These are phyloP conservation scores for Mortierella sp. DNA, from an alignment of 371 early-diverging fungal species.

Conservation along the genomic window DNA sequence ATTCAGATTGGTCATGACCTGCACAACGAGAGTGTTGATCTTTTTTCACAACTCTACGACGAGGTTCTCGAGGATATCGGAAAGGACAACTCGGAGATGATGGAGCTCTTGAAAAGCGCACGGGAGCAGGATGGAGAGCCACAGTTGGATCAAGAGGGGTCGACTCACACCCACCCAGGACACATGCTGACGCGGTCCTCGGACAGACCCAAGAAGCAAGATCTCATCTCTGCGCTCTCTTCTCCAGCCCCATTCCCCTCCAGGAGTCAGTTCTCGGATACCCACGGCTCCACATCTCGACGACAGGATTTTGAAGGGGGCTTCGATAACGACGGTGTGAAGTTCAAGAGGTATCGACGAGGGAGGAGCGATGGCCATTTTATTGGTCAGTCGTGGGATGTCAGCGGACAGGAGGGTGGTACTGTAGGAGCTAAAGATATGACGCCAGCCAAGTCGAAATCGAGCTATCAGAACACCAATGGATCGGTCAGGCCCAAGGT, in stretches of 20 bases:
- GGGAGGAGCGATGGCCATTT: constrained; percentile 24
- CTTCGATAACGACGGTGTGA: constrained; percentile 17
- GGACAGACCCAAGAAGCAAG: constrained; percentile 40
- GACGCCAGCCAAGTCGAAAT: background rate
- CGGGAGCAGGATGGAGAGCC: constrained; percentile 3
- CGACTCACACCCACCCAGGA: constrained; percentile 15
- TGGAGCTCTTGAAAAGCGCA: constrained; percentile 27
- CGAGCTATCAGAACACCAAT: background rate
- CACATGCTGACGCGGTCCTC: constrained; percentile 52
- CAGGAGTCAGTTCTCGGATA: constrained; percentile 5
- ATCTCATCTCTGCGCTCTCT: constrained; percentile 26
- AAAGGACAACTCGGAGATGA: constrained; percentile 42
- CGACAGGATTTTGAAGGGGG: constrained; percentile 14
- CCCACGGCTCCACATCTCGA: background rate
- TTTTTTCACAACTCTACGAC: constrained; percentile 52
- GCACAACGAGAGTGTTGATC: constrained; percentile 43
- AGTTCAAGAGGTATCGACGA: constrained; percentile 21
- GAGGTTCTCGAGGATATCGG: constrained; percentile 56
- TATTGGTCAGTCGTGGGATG: constrained; percentile 53
- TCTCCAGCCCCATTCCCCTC: background rate
- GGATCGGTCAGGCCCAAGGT: background rate
- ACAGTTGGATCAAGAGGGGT: constrained; percentile 17
- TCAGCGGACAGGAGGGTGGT: constrained; percentile 21
- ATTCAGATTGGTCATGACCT: constrained; percentile 48
- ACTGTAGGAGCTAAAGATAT: background rate